Conservation (phyloP, 495 filamentous ascomycete genomes). For the Beverwykella pulmonaria region DNA sequence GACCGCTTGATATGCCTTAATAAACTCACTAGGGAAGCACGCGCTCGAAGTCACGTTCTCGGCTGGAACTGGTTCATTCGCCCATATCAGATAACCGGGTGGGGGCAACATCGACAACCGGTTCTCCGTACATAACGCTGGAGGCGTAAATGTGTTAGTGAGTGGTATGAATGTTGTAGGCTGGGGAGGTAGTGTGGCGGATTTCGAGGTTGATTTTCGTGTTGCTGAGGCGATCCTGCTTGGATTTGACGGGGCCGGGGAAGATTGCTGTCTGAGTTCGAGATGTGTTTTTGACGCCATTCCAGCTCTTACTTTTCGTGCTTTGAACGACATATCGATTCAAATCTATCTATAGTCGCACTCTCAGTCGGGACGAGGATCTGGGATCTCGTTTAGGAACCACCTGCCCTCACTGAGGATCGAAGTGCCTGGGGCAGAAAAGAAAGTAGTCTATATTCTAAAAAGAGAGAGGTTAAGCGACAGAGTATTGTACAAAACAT, state of each 20-base stretch:
- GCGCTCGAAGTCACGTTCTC: conserved; percentile 3
- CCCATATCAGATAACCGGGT: conserved; percentile 19
- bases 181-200: background rate
- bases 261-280: background rate
- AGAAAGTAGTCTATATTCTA: no score
- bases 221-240: background rate
- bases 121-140: conserved; percentile 17
- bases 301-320: background rate
- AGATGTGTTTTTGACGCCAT: background rate
- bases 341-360: no score
- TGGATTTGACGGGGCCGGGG: background rate
- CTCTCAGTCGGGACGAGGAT: no score
- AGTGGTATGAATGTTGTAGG: conserved; percentile 13
- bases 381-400: no score
- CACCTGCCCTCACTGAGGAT: no score
- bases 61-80: conserved; percentile 20
- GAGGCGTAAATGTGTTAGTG: conserved; percentile 20
- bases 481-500: no score
- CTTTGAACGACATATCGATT: background rate
- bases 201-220: background rate
- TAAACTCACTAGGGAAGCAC: conserved; percentile 19
- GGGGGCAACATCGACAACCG: conserved; percentile 5
- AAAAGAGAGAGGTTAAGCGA: no score
- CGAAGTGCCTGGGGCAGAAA: no score
- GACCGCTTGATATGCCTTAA: conserved; percentile 13